Base-by-base conservation (phyloP, 371 early-diverging fungal genomes). In the Actinomucor elegans region DNA sequence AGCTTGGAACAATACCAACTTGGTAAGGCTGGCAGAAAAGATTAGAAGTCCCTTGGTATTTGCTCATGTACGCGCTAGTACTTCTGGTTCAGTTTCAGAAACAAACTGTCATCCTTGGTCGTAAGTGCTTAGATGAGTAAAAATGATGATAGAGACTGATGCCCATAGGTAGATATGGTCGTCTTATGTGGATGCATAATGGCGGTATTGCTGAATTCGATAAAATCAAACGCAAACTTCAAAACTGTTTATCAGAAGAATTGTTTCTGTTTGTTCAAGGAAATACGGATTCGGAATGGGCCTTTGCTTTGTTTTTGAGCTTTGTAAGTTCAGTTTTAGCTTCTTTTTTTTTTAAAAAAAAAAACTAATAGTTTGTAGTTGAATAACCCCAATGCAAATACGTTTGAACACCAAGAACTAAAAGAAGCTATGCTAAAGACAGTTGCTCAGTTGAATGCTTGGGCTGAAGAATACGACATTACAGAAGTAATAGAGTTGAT, bases 121-220 rank as follows among this genome's bases (percentile, higher is more conserved):
- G 69, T 84, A 76, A 61, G 75, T 69, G 17, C 11, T 32, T 14
- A n/a, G n/a, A n/a, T n/a, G n/a, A n/a, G n/a, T n/a, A n/a, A n/a
- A n/a, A n/a, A n/a, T n/a, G n/a, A n/a, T n/a, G n/a, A n/a, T n/a
- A n/a, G n/a, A n/a, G n/a, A n/a, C n/a, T n/a, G n/a, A n/a, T n/a
- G n/a, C n/a, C n/a, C n/a, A n/a, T n/a, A 12, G 46, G 62, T 70
- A 85, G 78, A 55, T 79, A 67, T 57, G 91, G 90, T 21, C 77
- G 81, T 35, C 71, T 93, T 17, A 90, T 93, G 92, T 93, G 88
- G 82, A 92, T 92, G 93, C 93, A 93, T 75, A 91, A 93, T 67
- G 93, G 93, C 35, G 74, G 80, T 57, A 88, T 92, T 57, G 80
- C 80, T 34, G 72, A 83, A 48, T 92, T 92, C 48, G 69, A 80